Evolutionary conservation across 495 filamentous ascomycete genomes (phyloP).

Genomic region (Penicillium atrosanguineum): DNA sequence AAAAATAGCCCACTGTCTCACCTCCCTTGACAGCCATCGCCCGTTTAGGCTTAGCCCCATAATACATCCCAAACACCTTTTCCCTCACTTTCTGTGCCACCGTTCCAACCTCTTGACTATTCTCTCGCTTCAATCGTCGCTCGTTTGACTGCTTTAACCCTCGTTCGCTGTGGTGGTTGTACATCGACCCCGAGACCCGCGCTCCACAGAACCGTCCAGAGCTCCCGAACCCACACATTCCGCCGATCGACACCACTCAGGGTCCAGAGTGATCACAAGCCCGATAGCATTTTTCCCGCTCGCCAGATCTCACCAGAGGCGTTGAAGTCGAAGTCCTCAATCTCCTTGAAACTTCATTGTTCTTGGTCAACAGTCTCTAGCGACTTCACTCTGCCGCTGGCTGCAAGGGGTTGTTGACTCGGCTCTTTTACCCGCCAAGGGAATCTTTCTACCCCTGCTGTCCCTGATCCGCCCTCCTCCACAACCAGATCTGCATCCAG

Average conservation of each 20-base stretch:
- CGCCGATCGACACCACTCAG: constrained; percentile 21
- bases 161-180: constrained; percentile 5
- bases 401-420: constrained; percentile 25
- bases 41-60: constrained; percentile 25
- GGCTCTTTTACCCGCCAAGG: constrained; percentile 16
- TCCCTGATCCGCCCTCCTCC: not conserved
- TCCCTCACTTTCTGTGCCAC: constrained; percentile 1
- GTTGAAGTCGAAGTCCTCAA: not conserved
- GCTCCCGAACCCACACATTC: constrained; percentile 7
- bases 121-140: constrained; percentile 7
- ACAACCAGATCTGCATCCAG: not conserved
- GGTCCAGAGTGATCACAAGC: constrained; percentile 11
- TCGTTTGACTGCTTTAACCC: constrained; percentile 11
- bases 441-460: not conserved
- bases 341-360: not conserved
- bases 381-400: constrained; percentile 5
- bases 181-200: not conserved
- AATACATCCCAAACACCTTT: constrained; percentile 20
- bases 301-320: constrained; percentile 1
- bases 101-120: constrained; percentile 1
- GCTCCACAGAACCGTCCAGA: constrained; percentile 1
- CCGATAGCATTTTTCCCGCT: constrained; percentile 10
- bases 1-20: constrained; percentile 31
- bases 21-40: constrained; percentile 11
- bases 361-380: not conserved